Evolutionary conservation across 2,329 filamentous ascomycete species (phyloP), one percentile per base, ranked within the genome.

Genomic region (Xylariaceae sp.): DNA sequence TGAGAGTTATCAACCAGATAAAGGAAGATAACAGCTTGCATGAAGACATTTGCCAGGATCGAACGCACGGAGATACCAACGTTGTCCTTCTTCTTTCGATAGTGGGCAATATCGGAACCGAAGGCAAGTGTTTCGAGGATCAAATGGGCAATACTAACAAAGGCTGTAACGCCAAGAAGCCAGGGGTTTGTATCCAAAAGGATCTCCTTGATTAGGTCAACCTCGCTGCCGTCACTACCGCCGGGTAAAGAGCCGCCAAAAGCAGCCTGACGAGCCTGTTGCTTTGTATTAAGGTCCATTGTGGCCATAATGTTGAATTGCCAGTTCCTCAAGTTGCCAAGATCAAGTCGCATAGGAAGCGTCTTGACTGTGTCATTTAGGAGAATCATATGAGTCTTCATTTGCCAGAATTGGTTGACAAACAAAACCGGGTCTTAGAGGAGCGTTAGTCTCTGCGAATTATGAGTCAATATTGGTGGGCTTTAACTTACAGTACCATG

Each of bases 41-140:
- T 99, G 75, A 98, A 93, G 61, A 98, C 93, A 70, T 98, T 99
- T 73, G 91, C 92, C 55, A 99, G 81, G 70, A 99, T 99, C 28
- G 94, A 96, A 55, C 95, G 92, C 58, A 99, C 90, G 1, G 93
- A 97, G 41, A 96, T 96, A 62, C 95, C 95, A 24, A 99, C 90
- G 57, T 96, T 95, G 78, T 98, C 96, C 82, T 99, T 99, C 88
- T 99, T 99, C 81, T 98, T 97, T 72, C 93, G 91, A 86, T 95
- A 99, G 77, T 99, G 95, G 45, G 92, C 87, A 73, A 99, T 96
- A 73, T 99, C 95, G 72, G 90, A 96, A 70, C 96, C 96, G 79
- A 99, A 99, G 1, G 95, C 95, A 29, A 99, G 84, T 70, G 90
- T 93, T 76, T 99, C 95, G 63, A 99, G 94, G 66, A 99, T 80